A percentile compares a stretch with the other conserved stretches of the same genome.
Conservation (phyloP, 2,329 filamentous ascomycete species). For the Juglanconis oblonga region DNA sequence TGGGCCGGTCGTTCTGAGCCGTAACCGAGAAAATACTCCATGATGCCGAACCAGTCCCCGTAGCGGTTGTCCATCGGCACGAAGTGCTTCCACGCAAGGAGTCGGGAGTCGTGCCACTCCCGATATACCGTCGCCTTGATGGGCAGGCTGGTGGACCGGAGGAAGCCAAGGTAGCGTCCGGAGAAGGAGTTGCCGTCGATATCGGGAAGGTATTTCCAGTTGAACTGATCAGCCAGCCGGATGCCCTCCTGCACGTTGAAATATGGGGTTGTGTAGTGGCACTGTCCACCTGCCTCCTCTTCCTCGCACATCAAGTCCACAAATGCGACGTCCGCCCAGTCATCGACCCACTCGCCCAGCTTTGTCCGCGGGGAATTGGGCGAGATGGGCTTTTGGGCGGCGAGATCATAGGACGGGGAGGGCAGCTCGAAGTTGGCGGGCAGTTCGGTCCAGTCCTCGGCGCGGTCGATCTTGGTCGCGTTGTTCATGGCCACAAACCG, state of each 20-base stretch:
- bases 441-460: slow-evolving; percentile 40
- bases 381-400: slow-evolving; percentile 38
- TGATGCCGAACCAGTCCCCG: slow-evolving; percentile 67
- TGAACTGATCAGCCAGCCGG: slow-evolving; percentile 51
- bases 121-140: slow-evolving; percentile 76
- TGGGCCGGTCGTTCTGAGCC: slow-evolving; percentile 34
- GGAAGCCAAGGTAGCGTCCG: slow-evolving; percentile 66
- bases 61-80: slow-evolving; percentile 76
- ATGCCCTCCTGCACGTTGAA: slow-evolving; percentile 39
- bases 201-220: slow-evolving; percentile 69
- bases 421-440: slow-evolving; percentile 56
- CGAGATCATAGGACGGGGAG: slow-evolving; percentile 41
- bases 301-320: slow-evolving; percentile 52
- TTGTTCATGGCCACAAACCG: slow-evolving; percentile 75
- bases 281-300: slow-evolving; percentile 33
- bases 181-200: slow-evolving; percentile 74
- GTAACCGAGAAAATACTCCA: slow-evolving; percentile 72
- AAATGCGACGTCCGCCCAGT: slow-evolving; percentile 50
- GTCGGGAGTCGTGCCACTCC: slow-evolving; percentile 76
- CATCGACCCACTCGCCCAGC: slow-evolving; percentile 48
- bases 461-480: slow-evolving; percentile 51
- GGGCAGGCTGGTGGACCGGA: slow-evolving; percentile 66
- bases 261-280: slow-evolving; percentile 47
- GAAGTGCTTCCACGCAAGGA: slow-evolving; percentile 77
- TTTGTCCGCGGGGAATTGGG: slow-evolving; percentile 14